Conservation (phyloP, 768 basidiomycete species). For the Lentinula guzmanii region DNA sequence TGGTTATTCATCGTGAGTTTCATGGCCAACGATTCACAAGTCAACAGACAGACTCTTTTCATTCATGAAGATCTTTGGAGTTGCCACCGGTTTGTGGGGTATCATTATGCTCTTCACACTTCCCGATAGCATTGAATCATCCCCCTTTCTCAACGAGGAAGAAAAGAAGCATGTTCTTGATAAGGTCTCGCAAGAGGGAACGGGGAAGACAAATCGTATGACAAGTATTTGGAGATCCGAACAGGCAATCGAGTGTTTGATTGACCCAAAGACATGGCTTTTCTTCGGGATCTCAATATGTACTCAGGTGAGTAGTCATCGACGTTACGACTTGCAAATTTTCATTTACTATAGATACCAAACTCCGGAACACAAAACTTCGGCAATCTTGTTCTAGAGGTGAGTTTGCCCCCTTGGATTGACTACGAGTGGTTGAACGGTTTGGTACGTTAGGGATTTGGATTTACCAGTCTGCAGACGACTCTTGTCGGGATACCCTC, state of each 20-base stretch:
- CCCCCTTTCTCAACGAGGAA: background rate
- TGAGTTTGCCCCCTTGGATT: background rate
- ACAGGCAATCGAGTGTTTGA: background rate
- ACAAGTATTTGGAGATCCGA: background rate
- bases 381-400: background rate
- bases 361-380: conserved; percentile 3
- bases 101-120: background rate
- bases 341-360: background rate
- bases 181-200: background rate
- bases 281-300: conserved; percentile 1
- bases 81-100: background rate
- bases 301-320: background rate
- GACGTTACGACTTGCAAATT: background rate
- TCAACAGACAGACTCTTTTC: background rate
- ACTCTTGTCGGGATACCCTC: background rate
- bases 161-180: background rate
- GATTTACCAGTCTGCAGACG: background rate
- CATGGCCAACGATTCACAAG: no score
- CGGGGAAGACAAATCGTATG: background rate
- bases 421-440: background rate
- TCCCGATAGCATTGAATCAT: background rate
- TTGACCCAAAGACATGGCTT: background rate
- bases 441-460: background rate
- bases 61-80: background rate
- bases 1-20: background rate